Conservation (phyloP, 805 yeast genomes). For the Candida nonsorbophila region DNA sequence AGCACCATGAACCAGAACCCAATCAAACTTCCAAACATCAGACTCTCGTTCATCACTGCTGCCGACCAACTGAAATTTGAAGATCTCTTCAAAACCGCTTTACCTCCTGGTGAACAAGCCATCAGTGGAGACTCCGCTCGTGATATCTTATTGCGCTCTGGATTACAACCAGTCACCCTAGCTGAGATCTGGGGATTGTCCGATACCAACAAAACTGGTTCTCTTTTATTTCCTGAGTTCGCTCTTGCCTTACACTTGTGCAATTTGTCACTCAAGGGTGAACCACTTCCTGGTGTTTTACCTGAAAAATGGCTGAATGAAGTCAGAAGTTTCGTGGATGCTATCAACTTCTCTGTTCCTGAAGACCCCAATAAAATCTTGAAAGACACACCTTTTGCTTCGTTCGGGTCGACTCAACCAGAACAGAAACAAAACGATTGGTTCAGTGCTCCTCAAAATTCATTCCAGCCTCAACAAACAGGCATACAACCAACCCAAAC, state of each 20-base stretch:
- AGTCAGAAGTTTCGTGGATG: constrained; percentile 84
- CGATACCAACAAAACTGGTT: constrained; percentile 85
- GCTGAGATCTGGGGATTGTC: constrained; percentile 88
- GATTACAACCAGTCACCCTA: constrained; percentile 65
- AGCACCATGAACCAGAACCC: constrained; percentile 53
- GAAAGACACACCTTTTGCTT: constrained; percentile 42
- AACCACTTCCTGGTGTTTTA: constrained; percentile 64
- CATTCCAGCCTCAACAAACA: constrained; percentile 36
- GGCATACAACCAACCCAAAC: constrained; percentile 13
- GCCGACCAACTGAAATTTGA: constrained; percentile 86
- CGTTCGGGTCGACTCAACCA: constrained; percentile 14
- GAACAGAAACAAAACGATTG: constrained; percentile 17
- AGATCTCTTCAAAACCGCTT: constrained; percentile 74
- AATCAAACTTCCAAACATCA: constrained; percentile 64
- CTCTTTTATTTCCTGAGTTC: constrained; percentile 87
- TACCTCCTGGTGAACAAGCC: constrained; percentile 63
- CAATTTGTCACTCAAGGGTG: constrained; percentile 71
- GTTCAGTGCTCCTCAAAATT: constrained; percentile 19
- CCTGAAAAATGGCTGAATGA: constrained; percentile 76
- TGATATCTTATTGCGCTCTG: constrained; percentile 73
- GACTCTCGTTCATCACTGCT: constrained; percentile 80
- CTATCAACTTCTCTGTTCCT: constrained; percentile 73
- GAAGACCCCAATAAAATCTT: constrained; percentile 43
- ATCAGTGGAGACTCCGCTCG: constrained; percentile 72
- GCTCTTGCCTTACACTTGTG: constrained; percentile 88